A percentile compares a stretch with the other conserved stretches of the same genome.
Conservation (phyloP, 140 eudicot species). For the Flaveria floridana region DNA sequence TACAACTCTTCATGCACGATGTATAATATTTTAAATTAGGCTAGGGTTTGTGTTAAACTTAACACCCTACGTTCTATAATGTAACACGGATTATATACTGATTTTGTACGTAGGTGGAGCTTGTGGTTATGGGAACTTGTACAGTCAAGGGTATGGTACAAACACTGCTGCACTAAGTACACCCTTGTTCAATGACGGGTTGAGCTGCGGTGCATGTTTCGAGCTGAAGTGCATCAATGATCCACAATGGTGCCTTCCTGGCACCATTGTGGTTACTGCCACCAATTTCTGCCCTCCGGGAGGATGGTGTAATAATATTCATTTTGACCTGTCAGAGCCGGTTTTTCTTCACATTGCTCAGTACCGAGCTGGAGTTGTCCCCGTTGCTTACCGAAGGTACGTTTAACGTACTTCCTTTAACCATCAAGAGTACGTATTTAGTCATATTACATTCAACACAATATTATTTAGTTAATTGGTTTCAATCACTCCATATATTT, state of each 20-base stretch:
- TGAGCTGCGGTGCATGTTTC: conserved; percentile 73
- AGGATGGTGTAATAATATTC: conserved; percentile 74
- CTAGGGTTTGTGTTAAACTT: neutral
- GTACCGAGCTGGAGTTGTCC: conserved; percentile 74
- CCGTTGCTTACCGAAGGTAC: conserved; percentile 71
- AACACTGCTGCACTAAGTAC: conserved; percentile 74
- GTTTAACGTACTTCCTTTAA: neutral
- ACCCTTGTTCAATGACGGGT: conserved; percentile 65
- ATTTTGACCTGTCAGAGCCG: conserved; percentile 69
- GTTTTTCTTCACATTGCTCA: conserved; percentile 69
- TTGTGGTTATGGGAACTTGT: conserved; percentile 76
- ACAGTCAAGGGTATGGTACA: conserved; percentile 73
- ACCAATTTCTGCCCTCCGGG: conserved; percentile 81
- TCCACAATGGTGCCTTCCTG: conserved; percentile 62
- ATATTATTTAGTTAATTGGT: neutral
- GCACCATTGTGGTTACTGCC: conserved; percentile 64
- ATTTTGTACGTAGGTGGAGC: conserved; percentile 51
- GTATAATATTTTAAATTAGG: neutral
- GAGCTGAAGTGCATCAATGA: conserved; percentile 56
- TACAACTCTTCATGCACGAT: conserved; percentile 20
- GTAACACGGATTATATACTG: neutral
- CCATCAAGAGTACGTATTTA: neutral
- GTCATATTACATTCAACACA: neutral
- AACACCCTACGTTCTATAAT: neutral
- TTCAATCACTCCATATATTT: neutral